Conservation (phyloP, 2,329 filamentous ascomycete genomes). For the Escovopsis sp. region DNA sequence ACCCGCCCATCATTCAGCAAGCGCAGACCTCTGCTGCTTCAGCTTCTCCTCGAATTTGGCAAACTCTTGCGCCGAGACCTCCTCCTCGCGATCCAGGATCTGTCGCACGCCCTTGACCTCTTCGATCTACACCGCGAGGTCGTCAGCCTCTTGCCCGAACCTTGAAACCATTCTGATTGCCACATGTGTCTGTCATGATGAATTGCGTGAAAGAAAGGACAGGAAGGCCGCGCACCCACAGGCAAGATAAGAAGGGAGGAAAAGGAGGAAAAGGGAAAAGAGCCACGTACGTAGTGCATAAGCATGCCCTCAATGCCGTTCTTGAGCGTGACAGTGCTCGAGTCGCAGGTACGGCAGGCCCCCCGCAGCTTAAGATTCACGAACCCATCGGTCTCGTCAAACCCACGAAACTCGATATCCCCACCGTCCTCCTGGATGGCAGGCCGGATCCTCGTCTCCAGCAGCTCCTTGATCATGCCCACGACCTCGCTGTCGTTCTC, state of each 20-base stretch:
- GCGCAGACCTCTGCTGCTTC: slow-evolving; percentile 26
- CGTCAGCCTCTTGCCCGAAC: too few species aligned
- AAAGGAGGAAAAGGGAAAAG: slow-evolving; percentile 10
- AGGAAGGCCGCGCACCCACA: too few species aligned
- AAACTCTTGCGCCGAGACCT: slow-evolving; percentile 75
- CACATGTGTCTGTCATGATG: too few species aligned
- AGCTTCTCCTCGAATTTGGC: slow-evolving; percentile 85
- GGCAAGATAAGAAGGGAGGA: neutral
- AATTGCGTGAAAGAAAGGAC: neutral
- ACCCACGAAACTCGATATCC: slow-evolving; percentile 90
- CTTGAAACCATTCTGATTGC: too few species aligned
- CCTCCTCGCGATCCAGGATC: slow-evolving; percentile 81
- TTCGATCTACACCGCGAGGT: slow-evolving; percentile 53
- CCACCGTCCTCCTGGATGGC: slow-evolving; percentile 96
- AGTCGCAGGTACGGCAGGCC: slow-evolving; percentile 90
- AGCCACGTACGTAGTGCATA: slow-evolving; percentile 87
- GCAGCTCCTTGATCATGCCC: slow-evolving; percentile 94
- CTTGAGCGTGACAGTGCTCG: slow-evolving; percentile 89
- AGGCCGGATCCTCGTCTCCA: slow-evolving; percentile 87
- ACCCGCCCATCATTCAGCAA: neutral
- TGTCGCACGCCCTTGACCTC: slow-evolving; percentile 89
- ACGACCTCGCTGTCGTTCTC: slow-evolving; percentile 90
- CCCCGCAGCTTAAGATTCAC: slow-evolving; percentile 81
- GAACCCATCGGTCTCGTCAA: slow-evolving; percentile 59
- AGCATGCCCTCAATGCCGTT: slow-evolving; percentile 98